Evolutionary conservation across 1,284 basidiomycete species (phyloP), one percentile per base, ranked within the genome.

Genomic region (Cutaneotrichosporon mucoides): DNA sequence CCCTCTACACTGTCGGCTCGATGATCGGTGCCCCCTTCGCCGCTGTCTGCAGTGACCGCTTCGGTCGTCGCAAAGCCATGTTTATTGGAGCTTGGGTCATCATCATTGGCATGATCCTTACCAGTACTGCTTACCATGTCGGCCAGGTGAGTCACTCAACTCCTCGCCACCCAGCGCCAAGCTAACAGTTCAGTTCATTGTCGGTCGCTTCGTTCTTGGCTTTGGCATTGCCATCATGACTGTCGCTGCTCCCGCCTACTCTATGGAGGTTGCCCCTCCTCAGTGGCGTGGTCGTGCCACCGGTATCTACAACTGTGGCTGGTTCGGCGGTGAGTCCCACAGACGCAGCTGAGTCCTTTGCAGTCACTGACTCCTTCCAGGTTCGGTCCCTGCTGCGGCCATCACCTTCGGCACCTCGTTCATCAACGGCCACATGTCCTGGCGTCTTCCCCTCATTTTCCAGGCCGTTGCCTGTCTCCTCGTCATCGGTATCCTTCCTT

Each of bases 211-310:
- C 34, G 53, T 81, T 5, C 70, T 81, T 24, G 80, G 80, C 3
- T 51, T 67, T 38, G 78, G 73, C 5, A 73, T 78, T 34, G 71
- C 75, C 1, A 67, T 76, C 50, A 82, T 59, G 69, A 66, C 81
- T 49, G 78, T 81, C 10, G 79, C 82, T 15, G 83, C 83, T 7
- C 83, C 83, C 6, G 75, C 79, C 8, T 82, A 81, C 69, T 78
- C 76, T 34, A 76, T 79, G 54, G 58, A 64, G 67, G 83, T 86
- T 75, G 81, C 83, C 9, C 84, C 84, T 42, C 84, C 84, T 13
- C 84, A 85, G 73, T 86, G 84, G 85, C 79, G 85, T 65, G 84
- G 84, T 55, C 80, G 83, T 34, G 75, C 84, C 66, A 84, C 83
- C 24, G 84, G 82, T 58, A 42, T 62, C 49, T 66, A 59, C 59